phyloP scores from a whole-genome alignment of 225 moss, liverwort and hornwort genomes.

The Marchantia polymorpha region DNA sequence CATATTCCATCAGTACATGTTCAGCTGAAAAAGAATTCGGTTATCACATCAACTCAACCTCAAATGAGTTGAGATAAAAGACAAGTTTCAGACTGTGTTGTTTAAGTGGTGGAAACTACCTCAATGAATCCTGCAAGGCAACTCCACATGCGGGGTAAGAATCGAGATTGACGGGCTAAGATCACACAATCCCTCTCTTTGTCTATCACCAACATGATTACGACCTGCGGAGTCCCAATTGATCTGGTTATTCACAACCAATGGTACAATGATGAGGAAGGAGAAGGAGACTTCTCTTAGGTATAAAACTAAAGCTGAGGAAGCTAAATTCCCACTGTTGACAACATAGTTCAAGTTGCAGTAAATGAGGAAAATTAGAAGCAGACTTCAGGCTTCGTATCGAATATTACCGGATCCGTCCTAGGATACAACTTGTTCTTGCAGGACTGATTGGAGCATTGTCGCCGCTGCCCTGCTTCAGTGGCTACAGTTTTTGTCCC shows the following conservation, averaged over 20 bases:
- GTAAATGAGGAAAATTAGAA: too few species aligned
- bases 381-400: too few species aligned
- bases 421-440: constrained; percentile 79
- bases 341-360: too few species aligned
- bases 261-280: too few species aligned
- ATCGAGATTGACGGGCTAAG: constrained; percentile 75
- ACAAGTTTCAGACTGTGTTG: neutral
- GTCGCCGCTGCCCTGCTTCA: constrained; percentile 78
- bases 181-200: constrained; percentile 80
- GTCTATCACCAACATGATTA: constrained; percentile 94
- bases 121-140: constrained; percentile 94
- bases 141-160: constrained; percentile 80
- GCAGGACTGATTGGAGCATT: constrained; percentile 66
- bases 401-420: constrained; percentile 57
- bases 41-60: neutral
- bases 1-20: neutral
- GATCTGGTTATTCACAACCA: too few species aligned
- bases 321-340: too few species aligned
- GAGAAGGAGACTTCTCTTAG: too few species aligned
- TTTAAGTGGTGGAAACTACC: constrained; percentile 25
- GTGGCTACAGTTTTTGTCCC: constrained; percentile 61
- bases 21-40: neutral
- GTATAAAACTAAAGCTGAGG: too few species aligned
- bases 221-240: constrained; percentile 48
- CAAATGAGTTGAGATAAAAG: neutral